Evolutionary conservation across 2,329 filamentous ascomycete species (phyloP), one percentile per base, ranked within the genome.

Genomic region (Calonectria leucothoes): DNA sequence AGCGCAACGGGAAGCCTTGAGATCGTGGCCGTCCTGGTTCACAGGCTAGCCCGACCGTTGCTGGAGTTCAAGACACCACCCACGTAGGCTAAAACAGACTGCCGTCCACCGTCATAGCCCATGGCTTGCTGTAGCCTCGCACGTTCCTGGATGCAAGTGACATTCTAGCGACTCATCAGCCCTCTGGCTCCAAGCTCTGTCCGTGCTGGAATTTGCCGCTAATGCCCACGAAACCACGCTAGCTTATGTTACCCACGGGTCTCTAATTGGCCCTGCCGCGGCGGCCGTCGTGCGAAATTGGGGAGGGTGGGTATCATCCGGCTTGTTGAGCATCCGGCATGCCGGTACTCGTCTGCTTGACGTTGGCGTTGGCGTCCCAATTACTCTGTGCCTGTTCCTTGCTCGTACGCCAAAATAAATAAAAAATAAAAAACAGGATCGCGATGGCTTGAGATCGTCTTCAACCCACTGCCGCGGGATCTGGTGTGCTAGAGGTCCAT

Each of bases 81-180:
- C 74, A 74, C 68, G 64, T 72, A 74, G 73, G 70, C 75, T 80
- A 80, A 76, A 68, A 66, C 67, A 61, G 74, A 80, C 78, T 78
- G 76, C 79, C 79, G 77, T 75, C 75, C 70, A 78, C 77, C 70
- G 73, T 79, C 79, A 76, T 70, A 74, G 63, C 74, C 65, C 67
- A 81, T 80, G 78, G 80, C 80, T 81, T 81, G 79, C 79, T 74
- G 76, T 81, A 81, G 80, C 72, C 73, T 81, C 69, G 76, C 80
- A 78, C 79, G 80, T 81, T 81, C 80, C 80, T 81, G 80, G 74
- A 80, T 79, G 76, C 75, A 75, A 78, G 79, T 78, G 77, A 79
- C 77, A 78, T 72, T 70, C 74, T 73, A 75, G 75, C 77, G 73
- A 79, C 79, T 81, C 77, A 74, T 78, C 75, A 78, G 75, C 71